These are phyloP conservation scores for Candida takata DNA, from an alignment of 805 yeast genomes.

Conservation along the genomic window DNA sequence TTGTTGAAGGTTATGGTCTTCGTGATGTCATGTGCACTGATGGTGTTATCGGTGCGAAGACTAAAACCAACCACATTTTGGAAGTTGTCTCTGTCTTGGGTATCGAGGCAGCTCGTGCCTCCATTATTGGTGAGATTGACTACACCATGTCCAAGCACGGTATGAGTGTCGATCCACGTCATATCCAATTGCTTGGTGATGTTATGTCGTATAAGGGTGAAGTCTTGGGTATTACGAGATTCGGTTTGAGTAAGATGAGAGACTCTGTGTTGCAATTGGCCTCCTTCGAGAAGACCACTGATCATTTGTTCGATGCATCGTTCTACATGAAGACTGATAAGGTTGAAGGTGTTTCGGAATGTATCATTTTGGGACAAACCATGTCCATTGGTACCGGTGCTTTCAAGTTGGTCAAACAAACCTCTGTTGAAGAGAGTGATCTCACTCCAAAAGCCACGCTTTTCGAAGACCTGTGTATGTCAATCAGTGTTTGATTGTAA, in stretches of 20 bases:
- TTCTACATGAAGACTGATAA: slow-evolving; percentile 94
- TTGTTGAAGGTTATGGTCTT: slow-evolving; percentile 97
- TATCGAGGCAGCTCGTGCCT: slow-evolving; percentile 93
- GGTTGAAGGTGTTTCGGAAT: slow-evolving; percentile 96
- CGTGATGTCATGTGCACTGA: slow-evolving; percentile 96
- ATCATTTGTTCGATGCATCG: slow-evolving; percentile 96
- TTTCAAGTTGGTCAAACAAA: slow-evolving; percentile 69
- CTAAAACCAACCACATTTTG: slow-evolving; percentile 85
- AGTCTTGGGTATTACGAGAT: slow-evolving; percentile 94
- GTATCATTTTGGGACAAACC: slow-evolving; percentile 95
- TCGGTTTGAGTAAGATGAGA: slow-evolving; percentile 97
- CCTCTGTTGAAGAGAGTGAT: slow-evolving; percentile 36
- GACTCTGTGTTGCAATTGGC: slow-evolving; percentile 96
- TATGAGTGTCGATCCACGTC: slow-evolving; percentile 99
- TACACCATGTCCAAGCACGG: slow-evolving; percentile 99
- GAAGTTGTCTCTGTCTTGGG: slow-evolving; percentile 89
- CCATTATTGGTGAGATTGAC: slow-evolving; percentile 90
- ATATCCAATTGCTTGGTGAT: slow-evolving; percentile 93
- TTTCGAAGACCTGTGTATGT: slow-evolving; percentile 36
- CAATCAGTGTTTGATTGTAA: slow-evolving; percentile 1
- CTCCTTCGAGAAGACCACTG: slow-evolving; percentile 96
- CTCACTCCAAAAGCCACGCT: slow-evolving; percentile 38
- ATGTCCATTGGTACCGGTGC: slow-evolving; percentile 98
- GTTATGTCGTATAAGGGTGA: slow-evolving; percentile 99
- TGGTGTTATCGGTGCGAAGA: slow-evolving; percentile 85